phyloP scores from a whole-genome alignment of 345 rosid species.

The Dovyalis caffra region DNA sequence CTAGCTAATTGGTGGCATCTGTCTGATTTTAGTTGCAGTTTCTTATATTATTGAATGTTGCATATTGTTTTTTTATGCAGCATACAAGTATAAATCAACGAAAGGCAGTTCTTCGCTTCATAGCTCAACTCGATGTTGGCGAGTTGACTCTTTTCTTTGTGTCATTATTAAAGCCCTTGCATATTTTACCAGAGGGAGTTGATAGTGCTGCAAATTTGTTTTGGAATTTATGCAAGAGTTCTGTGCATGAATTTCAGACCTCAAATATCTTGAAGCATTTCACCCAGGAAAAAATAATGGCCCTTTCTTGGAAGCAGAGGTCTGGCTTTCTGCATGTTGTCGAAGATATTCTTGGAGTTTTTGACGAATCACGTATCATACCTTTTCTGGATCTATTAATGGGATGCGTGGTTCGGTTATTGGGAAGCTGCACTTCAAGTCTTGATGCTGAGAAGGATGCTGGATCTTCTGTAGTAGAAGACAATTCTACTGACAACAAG shows the following conservation, averaged over 20 bases:
- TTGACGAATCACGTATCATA: constrained; percentile 65
- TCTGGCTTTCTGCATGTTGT: constrained; percentile 84
- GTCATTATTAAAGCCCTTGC: constrained; percentile 77
- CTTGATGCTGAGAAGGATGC: constrained; percentile 38
- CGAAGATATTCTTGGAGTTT: constrained; percentile 66
- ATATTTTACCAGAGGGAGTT: constrained; percentile 46
- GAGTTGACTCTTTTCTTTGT: constrained; percentile 78
- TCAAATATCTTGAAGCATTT: constrained; percentile 51
- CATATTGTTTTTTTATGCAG: constrained; percentile 35
- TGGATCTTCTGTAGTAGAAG: constrained; percentile 32
- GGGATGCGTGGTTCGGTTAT: constrained; percentile 79
- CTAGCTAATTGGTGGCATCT: too few species aligned
- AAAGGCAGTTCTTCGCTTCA: constrained; percentile 76
- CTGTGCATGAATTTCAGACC: constrained; percentile 46
- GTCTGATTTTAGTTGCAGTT: not conserved
- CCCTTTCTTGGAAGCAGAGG: constrained; percentile 69
- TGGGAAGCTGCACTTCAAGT: constrained; percentile 51
- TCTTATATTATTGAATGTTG: not conserved
- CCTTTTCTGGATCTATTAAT: constrained; percentile 79
- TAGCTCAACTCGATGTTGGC: constrained; percentile 63
- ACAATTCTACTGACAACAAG: constrained; percentile 16
- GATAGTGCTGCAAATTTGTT: constrained; percentile 34
- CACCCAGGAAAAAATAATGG: constrained; percentile 49
- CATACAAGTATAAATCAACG: constrained; percentile 73
- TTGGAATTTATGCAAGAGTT: constrained; percentile 40